Evolutionary conservation across 345 rosid genomes (phyloP), one percentile per base, ranked within the genome.

Genomic region (Gossypium anomalum): DNA sequence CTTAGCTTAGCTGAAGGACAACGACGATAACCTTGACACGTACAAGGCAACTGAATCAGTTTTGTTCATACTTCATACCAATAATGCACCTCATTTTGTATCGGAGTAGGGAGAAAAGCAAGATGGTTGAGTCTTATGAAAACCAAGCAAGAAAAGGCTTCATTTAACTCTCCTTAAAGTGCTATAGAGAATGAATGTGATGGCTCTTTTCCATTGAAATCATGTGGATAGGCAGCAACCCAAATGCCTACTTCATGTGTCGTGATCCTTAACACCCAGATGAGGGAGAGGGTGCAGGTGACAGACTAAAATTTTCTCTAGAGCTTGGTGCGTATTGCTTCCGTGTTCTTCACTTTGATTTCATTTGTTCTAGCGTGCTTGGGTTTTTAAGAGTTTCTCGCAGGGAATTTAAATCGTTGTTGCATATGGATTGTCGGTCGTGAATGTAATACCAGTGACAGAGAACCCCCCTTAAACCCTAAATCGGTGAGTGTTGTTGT

Each of bases 1-100:
- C 61, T 57, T 57, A 20, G 61, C 43, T 71, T 34, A 34, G 38
- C 43, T 71, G 81, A 67, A 76, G 82, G 88, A 78, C 45, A 4
- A 17, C 27, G 2, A 52, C 7, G 6, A 45, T n/a, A 11, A 17
- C 27, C 53, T 70, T 5, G 38, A 16, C 47, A n/a, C 12, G n/a
- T 29, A 29, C 5, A 70, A n/a, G 60, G 73, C 2, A 17, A 29
- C 60, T 29, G 47, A 70, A 12, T 29, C 25, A 6, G 59, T 70
- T 51, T 69, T 27, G 45, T 69, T 51, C 47, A 27, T 52, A 70
- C 73, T 60, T 53, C 67, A 60, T 47, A 73, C 68, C 58, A 73
- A 73, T 48, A 73, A 60, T 45, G 22, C 17, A 47, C 43, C 67
- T 72, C 25, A 23, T 3, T 2, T 9, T 15, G 14, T 38, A 43